These are phyloP conservation scores for Chrysoporthe deuterocubensis DNA, from an alignment of 2,329 filamentous ascomycete species.

Conservation along the genomic window DNA sequence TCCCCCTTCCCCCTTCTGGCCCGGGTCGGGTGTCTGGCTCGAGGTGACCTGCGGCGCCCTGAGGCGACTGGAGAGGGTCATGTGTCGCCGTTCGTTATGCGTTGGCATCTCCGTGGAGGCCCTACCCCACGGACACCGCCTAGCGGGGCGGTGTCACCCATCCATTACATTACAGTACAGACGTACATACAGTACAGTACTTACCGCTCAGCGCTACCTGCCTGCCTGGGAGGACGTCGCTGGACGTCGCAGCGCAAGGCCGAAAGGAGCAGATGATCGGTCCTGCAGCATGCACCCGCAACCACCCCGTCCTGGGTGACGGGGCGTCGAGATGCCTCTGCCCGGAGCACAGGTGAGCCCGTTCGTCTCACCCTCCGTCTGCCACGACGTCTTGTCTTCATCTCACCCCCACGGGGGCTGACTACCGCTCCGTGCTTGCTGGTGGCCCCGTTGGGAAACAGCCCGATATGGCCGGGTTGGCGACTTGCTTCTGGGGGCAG, in stretches of 20 bases:
- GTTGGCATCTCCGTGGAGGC: slow-evolving; percentile 16
- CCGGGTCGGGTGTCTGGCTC: not conserved
- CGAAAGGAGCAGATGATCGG: slow-evolving; percentile 26
- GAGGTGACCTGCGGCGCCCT: not conserved
- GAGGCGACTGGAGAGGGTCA: slow-evolving; percentile 15
- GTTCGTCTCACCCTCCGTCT: slow-evolving; percentile 1
- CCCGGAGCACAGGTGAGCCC: not conserved
- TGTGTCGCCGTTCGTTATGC: slow-evolving; percentile 20
- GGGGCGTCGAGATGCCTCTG: not conserved
- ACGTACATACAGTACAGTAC: too few relatives aligned
- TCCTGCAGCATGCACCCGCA: slow-evolving; percentile 7
- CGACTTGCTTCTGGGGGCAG: not conserved
- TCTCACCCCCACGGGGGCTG: slow-evolving; percentile 19
- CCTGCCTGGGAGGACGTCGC: slow-evolving; percentile 9
- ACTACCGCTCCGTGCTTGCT: slow-evolving; percentile 16
- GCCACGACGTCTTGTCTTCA: slow-evolving; percentile 11
- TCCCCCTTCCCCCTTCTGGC: not conserved
- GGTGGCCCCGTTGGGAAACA: slow-evolving; percentile 1
- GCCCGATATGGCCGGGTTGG: not conserved
- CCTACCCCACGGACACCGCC: slow-evolving; percentile 3
- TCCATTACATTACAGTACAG: not conserved
- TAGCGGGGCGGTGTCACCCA: slow-evolving; percentile 16
- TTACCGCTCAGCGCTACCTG: not conserved
- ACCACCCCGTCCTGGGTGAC: not conserved
- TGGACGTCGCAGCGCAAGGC: slow-evolving; percentile 1